Conservation (phyloP, 495 filamentous ascomycete species). For the Polyplosphaeria fusca region DNA sequence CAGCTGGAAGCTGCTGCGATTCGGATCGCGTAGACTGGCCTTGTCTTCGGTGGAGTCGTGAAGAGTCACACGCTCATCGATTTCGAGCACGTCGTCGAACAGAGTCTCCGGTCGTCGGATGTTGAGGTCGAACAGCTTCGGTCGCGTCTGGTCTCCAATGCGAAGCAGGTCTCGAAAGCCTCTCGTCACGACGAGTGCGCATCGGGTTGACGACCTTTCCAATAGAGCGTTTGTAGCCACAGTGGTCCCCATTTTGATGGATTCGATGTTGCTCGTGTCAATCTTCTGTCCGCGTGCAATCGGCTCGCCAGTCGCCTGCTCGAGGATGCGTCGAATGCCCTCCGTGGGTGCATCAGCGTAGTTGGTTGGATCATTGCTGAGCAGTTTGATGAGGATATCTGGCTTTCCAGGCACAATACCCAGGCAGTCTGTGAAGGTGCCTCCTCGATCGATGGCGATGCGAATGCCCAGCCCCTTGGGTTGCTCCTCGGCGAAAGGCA, state of each 20-base stretch:
- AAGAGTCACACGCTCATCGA: constrained; percentile 37
- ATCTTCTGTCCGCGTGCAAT: constrained; percentile 14
- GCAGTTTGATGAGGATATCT: constrained; percentile 80
- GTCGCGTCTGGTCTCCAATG: constrained; percentile 36
- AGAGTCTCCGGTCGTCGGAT: constrained; percentile 24
- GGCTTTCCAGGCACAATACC: constrained; percentile 4
- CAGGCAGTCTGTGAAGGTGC: constrained; percentile 20
- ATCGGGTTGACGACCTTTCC: constrained; percentile 21
- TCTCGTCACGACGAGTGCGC: constrained; percentile 31
- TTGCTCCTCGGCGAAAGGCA: constrained; percentile 8
- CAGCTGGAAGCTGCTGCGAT: constrained; percentile 27
- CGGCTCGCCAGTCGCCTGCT: neutral
- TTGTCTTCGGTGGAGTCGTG: constrained; percentile 39
- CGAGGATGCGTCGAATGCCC: constrained; percentile 18
- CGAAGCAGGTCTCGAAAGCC: constrained; percentile 36
- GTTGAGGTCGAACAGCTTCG: constrained; percentile 35
- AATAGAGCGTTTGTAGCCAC: constrained; percentile 37
- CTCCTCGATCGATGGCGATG: constrained; percentile 20
- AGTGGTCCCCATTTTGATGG: constrained; percentile 34
- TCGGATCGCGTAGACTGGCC: constrained; percentile 10
- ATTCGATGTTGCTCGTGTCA: constrained; percentile 11
- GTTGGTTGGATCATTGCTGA: constrained; percentile 86
- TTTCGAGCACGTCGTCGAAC: constrained; percentile 28
- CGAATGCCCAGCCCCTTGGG: neutral
- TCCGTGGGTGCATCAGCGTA: constrained; percentile 87